A percentile compares a stretch with the other conserved stretches of the same genome.
phyloP scores from a whole-genome alignment of 345 rosid species.

The Aegle marmelos region DNA sequence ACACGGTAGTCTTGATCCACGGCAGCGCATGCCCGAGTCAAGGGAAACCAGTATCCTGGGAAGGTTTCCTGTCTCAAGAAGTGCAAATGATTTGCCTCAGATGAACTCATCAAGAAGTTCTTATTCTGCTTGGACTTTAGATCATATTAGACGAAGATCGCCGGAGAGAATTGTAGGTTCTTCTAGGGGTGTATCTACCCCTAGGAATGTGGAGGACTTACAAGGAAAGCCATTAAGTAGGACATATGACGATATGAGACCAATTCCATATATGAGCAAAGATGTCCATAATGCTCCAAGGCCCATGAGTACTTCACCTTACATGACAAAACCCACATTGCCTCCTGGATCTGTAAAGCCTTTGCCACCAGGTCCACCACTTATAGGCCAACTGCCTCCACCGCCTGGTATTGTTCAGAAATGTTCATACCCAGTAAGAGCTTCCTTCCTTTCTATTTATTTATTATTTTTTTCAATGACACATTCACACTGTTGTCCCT shows the following conservation, averaged over 20 bases:
- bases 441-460: constrained; percentile 15
- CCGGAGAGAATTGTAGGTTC: constrained; percentile 52
- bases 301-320: constrained; percentile 42
- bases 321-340: constrained; percentile 47
- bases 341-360: constrained; percentile 56
- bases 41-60: constrained; percentile 40
- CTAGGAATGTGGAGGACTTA: constrained; percentile 43
- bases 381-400: constrained; percentile 49
- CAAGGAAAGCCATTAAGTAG: constrained; percentile 51
- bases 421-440: constrained; percentile 52
- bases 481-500: not conserved
- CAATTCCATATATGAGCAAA: constrained; percentile 51
- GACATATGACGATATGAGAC: constrained; percentile 55
- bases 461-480: not conserved
- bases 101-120: constrained; percentile 50
- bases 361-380: constrained; percentile 34
- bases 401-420: constrained; percentile 42
- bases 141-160: constrained; percentile 65
- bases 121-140: constrained; percentile 64
- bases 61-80: constrained; percentile 51
- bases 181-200: constrained; percentile 67
- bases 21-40: constrained; percentile 42
- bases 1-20: constrained; percentile 28
- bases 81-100: constrained; percentile 42
- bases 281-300: constrained; percentile 53